Evolutionary conservation across 805 yeast species (phyloP), one percentile per base, ranked within the genome.

Genomic region (Pichia scutulata): DNA sequence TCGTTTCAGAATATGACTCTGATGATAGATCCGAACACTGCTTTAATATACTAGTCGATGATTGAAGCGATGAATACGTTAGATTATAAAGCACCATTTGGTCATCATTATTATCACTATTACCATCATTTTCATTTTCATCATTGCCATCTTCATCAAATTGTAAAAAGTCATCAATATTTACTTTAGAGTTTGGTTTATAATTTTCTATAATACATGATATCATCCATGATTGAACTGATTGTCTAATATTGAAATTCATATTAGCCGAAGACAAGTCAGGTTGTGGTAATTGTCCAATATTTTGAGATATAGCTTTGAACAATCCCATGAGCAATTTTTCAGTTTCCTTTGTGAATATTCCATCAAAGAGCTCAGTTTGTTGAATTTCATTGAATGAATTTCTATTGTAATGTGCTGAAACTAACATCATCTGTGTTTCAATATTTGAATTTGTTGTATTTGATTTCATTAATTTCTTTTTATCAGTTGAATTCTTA

Each of bases 41-140:
- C 37, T 72, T 74, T 4, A 78, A 59, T 2, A 78, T 48, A 1
- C 68, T 70, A 50, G 72, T 76, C 0, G 83, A 70, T 46, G 57
- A 61, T 30, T 72, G 75, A 19, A 75, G 49, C 1, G 71, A 43
- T 1, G 55, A 52, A 45, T 62, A 70, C 3, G 65, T 59, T 9
- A 62, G 57, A n/a, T 65, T 46, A 21, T 28, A 30, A 5, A 33
- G 24, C 3, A 23, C 21, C 19, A 33, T 5, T 33, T 33, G 37
- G 5, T n/a, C 30, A 25, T 54, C 52, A 6, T 52, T 53, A 1
- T 57, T 50, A 13, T 39, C 39, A 25, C 43, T 52, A 7, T 55
- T 44, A 10, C 43, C 52, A 7, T 55, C 44, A 10, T 21, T 48
- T 6, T 52, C 62, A 8, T 41, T 49, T 1, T 55, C 56, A 18